These are phyloP conservation scores for Lentinula detonsa DNA, from an alignment of 768 basidiomycete genomes.

Conservation along the genomic window DNA sequence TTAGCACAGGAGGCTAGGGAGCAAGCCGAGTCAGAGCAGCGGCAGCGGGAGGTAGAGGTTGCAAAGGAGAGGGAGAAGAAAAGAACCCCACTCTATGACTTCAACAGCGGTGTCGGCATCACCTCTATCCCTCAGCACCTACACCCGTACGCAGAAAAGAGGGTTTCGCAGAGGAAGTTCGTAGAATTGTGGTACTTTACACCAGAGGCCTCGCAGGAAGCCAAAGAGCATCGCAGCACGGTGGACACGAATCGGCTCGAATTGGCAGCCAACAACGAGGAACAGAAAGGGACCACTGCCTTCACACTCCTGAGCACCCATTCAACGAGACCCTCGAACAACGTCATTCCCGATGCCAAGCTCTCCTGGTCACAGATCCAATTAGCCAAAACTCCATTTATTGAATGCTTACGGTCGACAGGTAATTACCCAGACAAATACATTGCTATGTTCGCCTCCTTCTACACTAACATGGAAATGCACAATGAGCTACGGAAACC, in stretches of 20 bases:
- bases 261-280: background rate
- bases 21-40: constrained; percentile 7
- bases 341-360: background rate
- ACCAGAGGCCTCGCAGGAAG: too few relatives aligned
- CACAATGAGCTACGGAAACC: background rate
- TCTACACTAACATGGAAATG: background rate
- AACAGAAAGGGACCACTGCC: background rate
- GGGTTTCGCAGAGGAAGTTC: too few relatives aligned
- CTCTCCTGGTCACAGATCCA: constrained; percentile 4
- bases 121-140: too few relatives aligned
- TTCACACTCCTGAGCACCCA: background rate
- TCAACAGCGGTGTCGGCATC: too few relatives aligned
- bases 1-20: constrained; percentile 12
- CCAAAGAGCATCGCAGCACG: background rate
- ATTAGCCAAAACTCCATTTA: background rate
- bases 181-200: too few relatives aligned
- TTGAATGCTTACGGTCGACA: too few relatives aligned
- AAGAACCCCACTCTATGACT: background rate
- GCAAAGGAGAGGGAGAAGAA: constrained; percentile 13
- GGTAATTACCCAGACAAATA: too few relatives aligned
- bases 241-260: background rate
- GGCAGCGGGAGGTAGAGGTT: constrained; percentile 12
- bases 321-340: background rate
- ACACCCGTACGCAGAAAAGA: too few relatives aligned
- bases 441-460: too few relatives aligned